A percentile compares a stretch with the other conserved stretches of the same genome.
Evolutionary conservation across 192 early-diverging fungal species (phyloP).

Genomic region (Dimargaris verticillata): DNA sequence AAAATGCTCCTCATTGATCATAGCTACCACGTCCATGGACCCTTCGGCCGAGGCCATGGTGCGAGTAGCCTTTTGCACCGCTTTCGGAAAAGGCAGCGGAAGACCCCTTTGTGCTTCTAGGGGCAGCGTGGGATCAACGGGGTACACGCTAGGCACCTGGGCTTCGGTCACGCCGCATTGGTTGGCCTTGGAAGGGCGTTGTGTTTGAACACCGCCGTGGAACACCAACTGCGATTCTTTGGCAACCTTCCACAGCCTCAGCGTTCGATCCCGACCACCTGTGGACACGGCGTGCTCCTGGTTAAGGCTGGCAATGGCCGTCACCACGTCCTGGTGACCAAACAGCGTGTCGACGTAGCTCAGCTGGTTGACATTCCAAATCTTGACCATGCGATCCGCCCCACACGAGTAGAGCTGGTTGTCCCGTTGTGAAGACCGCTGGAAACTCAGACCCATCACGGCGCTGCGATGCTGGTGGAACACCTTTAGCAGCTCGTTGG

Average conservation of each 20-base stretch:
- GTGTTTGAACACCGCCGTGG: constrained; percentile 41
- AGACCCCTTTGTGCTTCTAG: constrained; percentile 15
- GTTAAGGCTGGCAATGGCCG: constrained; percentile 61
- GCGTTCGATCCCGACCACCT: constrained; percentile 78
- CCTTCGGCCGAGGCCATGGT: constrained; percentile 28
- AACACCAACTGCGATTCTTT: constrained; percentile 90
- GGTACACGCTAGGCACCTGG: background rate
- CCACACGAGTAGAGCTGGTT: constrained; percentile 80
- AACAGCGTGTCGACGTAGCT: constrained; percentile 92
- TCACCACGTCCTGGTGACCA: constrained; percentile 90
- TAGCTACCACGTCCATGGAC: constrained; percentile 66
- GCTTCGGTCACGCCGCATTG: constrained; percentile 14
- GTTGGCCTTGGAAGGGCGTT: constrained; percentile 16
- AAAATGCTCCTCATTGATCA: constrained; percentile 89
- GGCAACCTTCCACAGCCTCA: constrained; percentile 86
- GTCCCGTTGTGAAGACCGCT: constrained; percentile 40
- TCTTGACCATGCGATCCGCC: constrained; percentile 82
- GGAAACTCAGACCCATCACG: constrained; percentile 71
- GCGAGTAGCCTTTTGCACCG: constrained; percentile 8
- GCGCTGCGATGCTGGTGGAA: constrained; percentile 90
- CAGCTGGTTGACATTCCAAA: constrained; percentile 89
- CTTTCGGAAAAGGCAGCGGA: background rate
- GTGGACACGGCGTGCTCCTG: constrained; percentile 80
- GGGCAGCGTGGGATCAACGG: background rate
- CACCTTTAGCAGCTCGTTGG: constrained; percentile 47